Base-by-base conservation (phyloP, 257 asterid species). In the Nicotiana paniculata region DNA sequence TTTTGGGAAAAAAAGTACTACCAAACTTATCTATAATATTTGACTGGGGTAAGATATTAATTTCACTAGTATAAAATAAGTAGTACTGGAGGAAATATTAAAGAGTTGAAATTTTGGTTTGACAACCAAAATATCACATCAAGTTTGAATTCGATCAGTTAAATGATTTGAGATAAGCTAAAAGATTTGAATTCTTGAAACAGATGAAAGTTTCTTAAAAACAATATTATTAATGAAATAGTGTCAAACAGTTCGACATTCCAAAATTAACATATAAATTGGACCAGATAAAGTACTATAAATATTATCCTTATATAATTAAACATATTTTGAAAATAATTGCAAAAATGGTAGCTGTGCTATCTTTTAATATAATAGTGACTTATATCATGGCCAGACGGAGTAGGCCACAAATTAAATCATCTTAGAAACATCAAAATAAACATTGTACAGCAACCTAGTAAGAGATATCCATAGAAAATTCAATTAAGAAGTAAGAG, bases 361-460 rank as follows among this genome's bases (percentile, higher is more conserved):
- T 70, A 11, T 6, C 77, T 43, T 70, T 43, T 33, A 21, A 0
- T 39, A 15, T 70, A 43, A 43, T 18, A 39, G 35, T 5, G 33
- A 39, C 77, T n/a, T 24, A 6, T 46, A 21, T 53, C 59, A 72
- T 46, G 46, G 33, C 4, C 55, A 69, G 28, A 72, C 7, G 57
- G 78, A 72, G 61, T 11, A 46, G 61, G 78, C 7, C 11, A 43
- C 48, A 43, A 43, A 32, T 7, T 7, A 7, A 39, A 43, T 43
- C 48, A 43, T 43, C 51, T 43, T 43, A 43, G 51, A 39, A 39
- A 43, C 51, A 43, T 43, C 51, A 43, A 48, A 46, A 57, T 24
- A 46, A 72, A 72, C 51, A 72, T 72, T 72, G 79, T n/a, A 48
- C 51, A 72, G 79, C 61, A 72, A 46, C 61, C 61, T 72, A 57